A percentile compares a stretch with the other conserved stretches of the same genome.
phyloP scores from a whole-genome alignment of 768 basidiomycete genomes.

The Termitomyces sp. region DNA sequence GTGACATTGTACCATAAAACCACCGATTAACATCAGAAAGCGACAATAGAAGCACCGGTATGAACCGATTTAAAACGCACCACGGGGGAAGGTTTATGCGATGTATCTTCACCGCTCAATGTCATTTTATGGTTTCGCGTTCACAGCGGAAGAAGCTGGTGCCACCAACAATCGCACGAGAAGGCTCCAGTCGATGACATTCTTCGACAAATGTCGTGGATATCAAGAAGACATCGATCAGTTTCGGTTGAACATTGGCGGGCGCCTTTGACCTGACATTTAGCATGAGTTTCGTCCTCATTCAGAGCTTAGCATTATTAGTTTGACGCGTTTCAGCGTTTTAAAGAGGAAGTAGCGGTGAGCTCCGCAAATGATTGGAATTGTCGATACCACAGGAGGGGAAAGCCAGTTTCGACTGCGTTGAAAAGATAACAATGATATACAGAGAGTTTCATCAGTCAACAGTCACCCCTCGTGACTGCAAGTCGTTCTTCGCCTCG shows the following conservation, averaged over 20 bases:
- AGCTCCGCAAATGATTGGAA: not conserved
- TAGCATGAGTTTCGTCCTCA: not conserved
- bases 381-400: not conserved
- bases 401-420: not conserved
- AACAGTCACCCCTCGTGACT: conserved; percentile 54
- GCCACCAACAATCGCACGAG: not conserved
- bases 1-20: not conserved
- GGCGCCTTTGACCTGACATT: not conserved
- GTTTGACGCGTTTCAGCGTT: not conserved
- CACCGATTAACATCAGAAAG: not conserved
- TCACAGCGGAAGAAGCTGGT: not conserved
- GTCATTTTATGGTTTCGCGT: not conserved
- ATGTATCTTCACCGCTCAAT: not conserved
- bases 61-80: not conserved
- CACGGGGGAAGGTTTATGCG: not conserved
- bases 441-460: conserved; percentile 30
- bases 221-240: not conserved
- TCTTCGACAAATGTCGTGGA: not conserved
- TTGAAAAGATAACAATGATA: not conserved
- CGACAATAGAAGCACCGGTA: not conserved
- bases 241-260: not conserved
- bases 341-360: not conserved
- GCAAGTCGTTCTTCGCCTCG: conserved; percentile 47
- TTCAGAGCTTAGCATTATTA: not conserved
- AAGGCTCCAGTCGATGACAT: not conserved